Evolutionary conservation across 2,329 filamentous ascomycete genomes (phyloP), one percentile per base, ranked within the genome.

Genomic region (Penicillium capsulatum): DNA sequence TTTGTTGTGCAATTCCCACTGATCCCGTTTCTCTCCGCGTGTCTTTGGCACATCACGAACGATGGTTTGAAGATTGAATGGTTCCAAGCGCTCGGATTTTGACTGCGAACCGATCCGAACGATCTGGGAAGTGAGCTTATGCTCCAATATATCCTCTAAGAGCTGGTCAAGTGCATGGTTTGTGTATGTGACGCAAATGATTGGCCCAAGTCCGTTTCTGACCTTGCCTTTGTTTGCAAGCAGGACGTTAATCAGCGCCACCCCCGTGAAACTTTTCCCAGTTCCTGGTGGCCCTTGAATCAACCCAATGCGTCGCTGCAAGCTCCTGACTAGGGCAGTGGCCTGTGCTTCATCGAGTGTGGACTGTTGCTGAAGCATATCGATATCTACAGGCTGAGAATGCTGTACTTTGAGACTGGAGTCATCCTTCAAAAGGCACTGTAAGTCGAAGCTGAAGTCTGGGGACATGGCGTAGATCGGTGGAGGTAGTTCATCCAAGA

Each of bases 31-130:
- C 36, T 62, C 68, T 1, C 64, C 17, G 0, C 51, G 48, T 0
- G 41, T 44, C 17, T 61, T 69, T 43, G 74, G 69, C 0, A 57
- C 42, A n/a, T 57, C 67, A 17, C 40, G 34, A 6, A 39, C 36
- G 15, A 60, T 39, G 0, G 48, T 42, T 0, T 69, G 63, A 4
- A 84, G 67, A 38, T 77, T 81, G n/a, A 74, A 55, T 0, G 54
- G 53, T 7, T 72, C 53, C 0, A 86, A 59, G 2, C 61, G 50
- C 19, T 75, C 70, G 0, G 77, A 80, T 42, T 79, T 77, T 2
- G 73, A 79, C 11, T 71, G 70, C 0, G 70, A 72, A 0, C 83
- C 82, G 4, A 86, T 76, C 0, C 82, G 77, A 17, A 85, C 71
- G 17, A 86, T 69, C 4, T 76, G 51, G 8, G 46, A 36, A 9